Conservation (phyloP, 2,329 filamentous ascomycete species). For the Ramularia endophylla region DNA sequence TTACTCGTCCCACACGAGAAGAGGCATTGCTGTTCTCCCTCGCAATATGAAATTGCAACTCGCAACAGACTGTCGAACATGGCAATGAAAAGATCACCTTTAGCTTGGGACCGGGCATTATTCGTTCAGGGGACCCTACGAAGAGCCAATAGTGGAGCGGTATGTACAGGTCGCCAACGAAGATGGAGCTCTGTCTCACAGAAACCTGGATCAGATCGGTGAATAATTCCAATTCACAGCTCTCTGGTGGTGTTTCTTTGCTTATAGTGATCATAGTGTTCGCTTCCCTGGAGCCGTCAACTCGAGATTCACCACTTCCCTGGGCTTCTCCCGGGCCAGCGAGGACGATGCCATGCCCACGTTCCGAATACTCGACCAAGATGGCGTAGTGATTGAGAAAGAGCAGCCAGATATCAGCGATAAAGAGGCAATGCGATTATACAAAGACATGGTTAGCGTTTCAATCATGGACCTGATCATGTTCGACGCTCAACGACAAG, state of each 20-base stretch:
- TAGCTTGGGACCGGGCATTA: slow-evolving; percentile 7
- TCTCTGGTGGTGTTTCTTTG: no score
- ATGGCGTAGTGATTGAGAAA: slow-evolving; percentile 75
- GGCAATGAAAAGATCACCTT: slow-evolving; percentile 12
- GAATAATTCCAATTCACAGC: slow-evolving; percentile 21
- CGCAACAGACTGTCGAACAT: neutral
- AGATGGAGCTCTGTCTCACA: slow-evolving; percentile 54
- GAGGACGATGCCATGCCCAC: slow-evolving; percentile 74
- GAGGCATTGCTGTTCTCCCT: no score
- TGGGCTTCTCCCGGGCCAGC: slow-evolving; percentile 71
- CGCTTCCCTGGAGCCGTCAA: slow-evolving; percentile 91
- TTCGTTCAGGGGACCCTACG: neutral
- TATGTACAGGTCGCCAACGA: slow-evolving; percentile 21
- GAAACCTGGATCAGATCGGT: slow-evolving; percentile 55
- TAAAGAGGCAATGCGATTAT: slow-evolving; percentile 55
- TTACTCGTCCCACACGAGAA: no score
- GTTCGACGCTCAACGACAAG: slow-evolving; percentile 96
- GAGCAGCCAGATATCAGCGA: slow-evolving; percentile 59
- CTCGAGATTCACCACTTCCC: slow-evolving; percentile 77
- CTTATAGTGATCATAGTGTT: slow-evolving; percentile 37
- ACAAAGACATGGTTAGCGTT: slow-evolving; percentile 60
- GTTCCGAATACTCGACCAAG: slow-evolving; percentile 85
- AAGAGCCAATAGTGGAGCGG: slow-evolving; percentile 3
- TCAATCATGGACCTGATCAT: slow-evolving; percentile 95
- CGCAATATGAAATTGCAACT: neutral